phyloP scores from a whole-genome alignment of 1,284 basidiomycete species.

The Papiliotrema nemorosa region DNA sequence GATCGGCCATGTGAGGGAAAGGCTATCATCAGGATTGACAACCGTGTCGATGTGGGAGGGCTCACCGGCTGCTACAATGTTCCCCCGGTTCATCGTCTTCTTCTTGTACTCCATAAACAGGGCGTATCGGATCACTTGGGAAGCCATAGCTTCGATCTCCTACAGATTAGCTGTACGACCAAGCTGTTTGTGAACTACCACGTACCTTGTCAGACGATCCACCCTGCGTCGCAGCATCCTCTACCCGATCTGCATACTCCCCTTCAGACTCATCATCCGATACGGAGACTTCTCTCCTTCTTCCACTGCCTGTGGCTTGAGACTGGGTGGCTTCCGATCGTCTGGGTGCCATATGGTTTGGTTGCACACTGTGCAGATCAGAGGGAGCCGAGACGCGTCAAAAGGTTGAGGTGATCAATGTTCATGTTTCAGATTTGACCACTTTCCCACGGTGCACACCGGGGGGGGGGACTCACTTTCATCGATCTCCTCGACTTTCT shows the following conservation, averaged over 20 bases:
- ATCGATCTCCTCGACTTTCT: too few species aligned
- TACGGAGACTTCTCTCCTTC: background rate
- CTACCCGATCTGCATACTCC: too few species aligned
- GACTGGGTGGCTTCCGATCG: background rate
- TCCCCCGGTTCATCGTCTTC: conserved; percentile 28
- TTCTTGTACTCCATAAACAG: conserved; percentile 43
- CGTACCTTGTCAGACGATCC: conserved; percentile 7
- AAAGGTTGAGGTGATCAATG: too few species aligned
- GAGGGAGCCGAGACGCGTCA: too few species aligned
- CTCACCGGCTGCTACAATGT: conserved; percentile 35
- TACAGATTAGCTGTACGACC: conserved; percentile 7
- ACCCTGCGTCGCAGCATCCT: background rate
- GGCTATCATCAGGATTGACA: conserved; percentile 14
- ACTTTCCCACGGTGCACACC: too few species aligned
- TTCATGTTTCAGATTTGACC: too few species aligned
- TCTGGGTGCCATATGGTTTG: background rate
- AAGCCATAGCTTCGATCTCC: conserved; percentile 30
- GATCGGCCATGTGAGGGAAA: conserved; percentile 22
- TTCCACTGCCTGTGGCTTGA: background rate
- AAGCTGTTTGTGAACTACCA: conserved; percentile 6
- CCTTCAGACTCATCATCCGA: conserved; percentile 10
- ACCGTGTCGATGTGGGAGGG: background rate
- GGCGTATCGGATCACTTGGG: conserved; percentile 37
- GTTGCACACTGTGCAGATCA: too few species aligned
- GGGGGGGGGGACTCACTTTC: too few species aligned